Evolutionary conservation across 331 rosid species (phyloP).

Genomic region (Rosa hybrid): DNA sequence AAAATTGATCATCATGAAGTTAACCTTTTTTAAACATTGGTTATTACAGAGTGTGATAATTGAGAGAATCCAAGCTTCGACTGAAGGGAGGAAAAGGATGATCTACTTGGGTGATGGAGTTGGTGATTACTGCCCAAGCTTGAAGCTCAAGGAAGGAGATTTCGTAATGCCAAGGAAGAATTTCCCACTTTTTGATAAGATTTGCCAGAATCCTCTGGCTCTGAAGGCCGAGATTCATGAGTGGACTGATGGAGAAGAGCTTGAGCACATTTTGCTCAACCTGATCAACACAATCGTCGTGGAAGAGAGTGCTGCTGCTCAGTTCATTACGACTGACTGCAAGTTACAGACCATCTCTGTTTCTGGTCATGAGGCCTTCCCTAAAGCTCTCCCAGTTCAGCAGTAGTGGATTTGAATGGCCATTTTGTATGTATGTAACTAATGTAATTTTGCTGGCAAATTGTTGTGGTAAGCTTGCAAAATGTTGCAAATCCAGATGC

Average conservation of each 20-base stretch:
- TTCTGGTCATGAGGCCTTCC: slow-evolving; percentile 39
- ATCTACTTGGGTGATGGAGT: slow-evolving; percentile 82
- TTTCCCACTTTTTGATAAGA: slow-evolving; percentile 66
- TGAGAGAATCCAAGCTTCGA: slow-evolving; percentile 50
- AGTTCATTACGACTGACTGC: slow-evolving; percentile 47
- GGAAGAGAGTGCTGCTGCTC: slow-evolving; percentile 33
- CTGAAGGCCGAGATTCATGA: slow-evolving; percentile 74
- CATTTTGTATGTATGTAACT: background rate
- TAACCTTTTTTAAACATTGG: background rate
- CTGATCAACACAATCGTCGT: slow-evolving; percentile 42
- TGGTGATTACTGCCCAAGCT: slow-evolving; percentile 84
- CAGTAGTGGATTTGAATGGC: slow-evolving; percentile 10
- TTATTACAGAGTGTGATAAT: slow-evolving; percentile 50
- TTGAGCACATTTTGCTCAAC: slow-evolving; percentile 41
- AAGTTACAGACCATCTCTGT: slow-evolving; percentile 38
- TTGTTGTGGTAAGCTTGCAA: slow-evolving; percentile 15
- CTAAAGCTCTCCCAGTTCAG: slow-evolving; percentile 41
- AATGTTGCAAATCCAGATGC: background rate
- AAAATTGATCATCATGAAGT: background rate
- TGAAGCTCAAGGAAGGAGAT: slow-evolving; percentile 60
- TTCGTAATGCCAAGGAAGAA: slow-evolving; percentile 83
- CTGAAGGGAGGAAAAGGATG: slow-evolving; percentile 47
- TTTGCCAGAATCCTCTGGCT: slow-evolving; percentile 55
- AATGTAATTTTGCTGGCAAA: slow-evolving; percentile 5
- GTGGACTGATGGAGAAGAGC: slow-evolving; percentile 75